These are phyloP conservation scores for Kwoniella dendrophila DNA, from an alignment of 768 basidiomycete species.

Conservation along the genomic window DNA sequence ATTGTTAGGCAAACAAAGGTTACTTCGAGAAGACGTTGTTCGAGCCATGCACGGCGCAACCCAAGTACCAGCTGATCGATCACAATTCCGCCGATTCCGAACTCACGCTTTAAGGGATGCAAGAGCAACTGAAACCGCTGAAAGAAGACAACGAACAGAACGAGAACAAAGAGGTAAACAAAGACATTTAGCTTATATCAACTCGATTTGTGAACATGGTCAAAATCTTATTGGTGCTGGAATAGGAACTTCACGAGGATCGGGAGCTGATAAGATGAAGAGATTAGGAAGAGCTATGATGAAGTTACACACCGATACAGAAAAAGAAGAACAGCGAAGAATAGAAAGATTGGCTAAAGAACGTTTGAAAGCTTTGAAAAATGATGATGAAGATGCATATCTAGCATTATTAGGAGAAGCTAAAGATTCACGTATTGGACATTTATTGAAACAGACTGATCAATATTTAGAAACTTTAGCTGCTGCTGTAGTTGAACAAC, in stretches of 20 bases:
- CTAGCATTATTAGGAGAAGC: constrained; percentile 98
- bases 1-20: constrained; percentile 87
- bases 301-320: constrained; percentile 81
- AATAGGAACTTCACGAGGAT: constrained; percentile 61
- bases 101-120: constrained; percentile 88
- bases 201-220: constrained; percentile 81
- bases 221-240: constrained; percentile 67
- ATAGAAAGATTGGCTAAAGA: constrained; percentile 96
- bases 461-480: constrained; percentile 91
- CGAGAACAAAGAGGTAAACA: constrained; percentile 92
- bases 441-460: constrained; percentile 91
- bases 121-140: constrained; percentile 81
- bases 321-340: constrained; percentile 97
- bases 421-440: constrained; percentile 98
- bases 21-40: constrained; percentile 78
- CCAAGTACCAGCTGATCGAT: constrained; percentile 84
- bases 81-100: constrained; percentile 82
- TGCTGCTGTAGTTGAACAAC: constrained; percentile 89
- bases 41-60: constrained; percentile 85
- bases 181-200: constrained; percentile 92
- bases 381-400: constrained; percentile 99
- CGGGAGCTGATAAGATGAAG: constrained; percentile 65
- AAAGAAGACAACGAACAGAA: constrained; percentile 86
- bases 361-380: constrained; percentile 94
- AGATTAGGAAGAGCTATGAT: constrained; percentile 76